Evolutionary conservation across 129 eudicot species (phyloP), one percentile per base, ranked within the genome.

Genomic region (Gnaphalium uliginosum): DNA sequence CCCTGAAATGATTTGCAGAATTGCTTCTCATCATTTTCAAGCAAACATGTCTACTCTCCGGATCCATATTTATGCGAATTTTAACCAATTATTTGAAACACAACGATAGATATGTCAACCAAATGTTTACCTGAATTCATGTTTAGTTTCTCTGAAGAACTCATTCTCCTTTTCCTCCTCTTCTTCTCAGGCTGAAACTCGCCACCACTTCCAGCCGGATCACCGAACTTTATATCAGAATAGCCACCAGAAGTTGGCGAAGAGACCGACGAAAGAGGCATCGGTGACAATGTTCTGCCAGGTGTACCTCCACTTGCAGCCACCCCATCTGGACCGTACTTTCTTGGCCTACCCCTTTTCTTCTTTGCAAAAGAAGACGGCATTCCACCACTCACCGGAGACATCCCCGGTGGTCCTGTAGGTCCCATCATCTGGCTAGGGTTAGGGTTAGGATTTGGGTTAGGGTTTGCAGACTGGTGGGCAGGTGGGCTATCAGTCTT

Each of bases 281-380:
- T 60, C 57, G 95, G 84, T 4, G 92, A 83, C 68, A 80, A 74
- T 33, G 76, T 57, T 53, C 78, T 30, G 30, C 60, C 80, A 43
- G 71, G 46, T 3, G 53, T 59, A 78, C 68, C 59, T 15, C 53
- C 61, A 77, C 61, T 57, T 17, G 35, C 72, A 70, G 39, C 76
- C 59, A 80, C 64, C 39, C 91, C 90, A 70, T 82, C 89, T 2
- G 96, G 89, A 8, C 72, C 85, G 76, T 92, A 89, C 81, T 87
- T 92, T 71, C 97, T 76, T 4, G 97, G 96, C 65, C 97, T 78
- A 14, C 97, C 97, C 78, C 93, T 92, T 85, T 87, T 92, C 73
- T 91, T 91, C 84, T 85, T 92, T 32, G 81, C 89, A 27, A 84
- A 76, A 6, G 83, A 50, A 30, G 85, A 82, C 3, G 72, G 2